Evolutionary conservation across 2,329 filamentous ascomycete species (phyloP), one percentile per base, ranked within the genome.

Genomic region (Cordyceps cateniannulata): DNA sequence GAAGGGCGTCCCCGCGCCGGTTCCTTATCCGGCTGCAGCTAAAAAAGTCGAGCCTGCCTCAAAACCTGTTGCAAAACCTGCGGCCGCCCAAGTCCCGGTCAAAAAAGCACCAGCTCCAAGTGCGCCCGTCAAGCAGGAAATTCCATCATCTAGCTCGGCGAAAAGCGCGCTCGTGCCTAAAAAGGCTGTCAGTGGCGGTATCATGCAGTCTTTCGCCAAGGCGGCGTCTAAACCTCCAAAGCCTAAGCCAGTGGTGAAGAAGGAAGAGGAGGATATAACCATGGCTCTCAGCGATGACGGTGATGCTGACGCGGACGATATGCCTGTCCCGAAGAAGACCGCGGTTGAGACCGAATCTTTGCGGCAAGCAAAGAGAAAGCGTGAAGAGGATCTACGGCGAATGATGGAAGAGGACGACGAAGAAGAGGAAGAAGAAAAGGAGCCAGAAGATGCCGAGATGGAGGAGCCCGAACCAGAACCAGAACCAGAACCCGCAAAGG

Each of bases 141-240:
- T 68, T 1, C 66, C 69, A 16, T 60, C 67, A 2, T 68, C 70
- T 5, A 71, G 66, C 44, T 59, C 65, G 5, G 59, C 62, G 16
- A 74, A 73, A 60, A 58, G 71, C 4, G 48, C 75, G 3, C 67
- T 73, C 22, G 64, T 76, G 5, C 42, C 67, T 3, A 91, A 90
- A 68, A 83, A 83, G 61, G 82, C 83, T 58, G 79, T 77, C 18
- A 84, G 86, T 14, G 77, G 75, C 3, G 83, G 84, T 62, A 84
- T 96, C 27, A 91, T 95, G 79, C 87, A 88, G 63, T 89, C 90
- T 0, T 96, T 96, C 70, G 89, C 90, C 16, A 90, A 88, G 68
- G 77, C 79, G 5, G 73, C 72, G 3, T 67, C 71, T 4, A 74
- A 69, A 54, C 68, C 77, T 0, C 67, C 74, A 4, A 79, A 77